Evolutionary conservation across 768 basidiomycete genomes (phyloP), one percentile per base, ranked within the genome.

Genomic region (Saitozyma podzolica): DNA sequence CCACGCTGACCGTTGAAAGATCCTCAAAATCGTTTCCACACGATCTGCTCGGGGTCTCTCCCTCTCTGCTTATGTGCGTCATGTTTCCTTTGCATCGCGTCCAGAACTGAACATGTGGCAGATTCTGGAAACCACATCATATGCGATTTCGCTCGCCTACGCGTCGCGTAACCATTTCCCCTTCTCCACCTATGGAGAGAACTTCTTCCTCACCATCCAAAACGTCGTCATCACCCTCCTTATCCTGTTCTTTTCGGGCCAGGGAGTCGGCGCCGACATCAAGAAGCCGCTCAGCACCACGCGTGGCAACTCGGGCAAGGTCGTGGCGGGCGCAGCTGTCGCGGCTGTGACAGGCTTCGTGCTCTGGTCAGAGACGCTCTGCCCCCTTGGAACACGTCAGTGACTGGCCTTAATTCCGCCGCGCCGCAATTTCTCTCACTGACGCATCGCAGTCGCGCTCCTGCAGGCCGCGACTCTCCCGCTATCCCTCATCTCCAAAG

Each of bases 151-250:
- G 0, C 85, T 93, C 37, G 86, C 87, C 10, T 99, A 98, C 80
- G 89, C 93, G 2, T 86, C 86, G 70, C 84, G 92, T 20, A 89
- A 91, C 73, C 79, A 83, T 20, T 97, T 94, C 80, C 92, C 96
- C 0, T 96, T 97, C 83, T 92, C 91, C 17, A 97, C 96, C 0
- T 99, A 97, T 63, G 96, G 96, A 73, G 96, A 99, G 80, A 97
- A 95, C 82, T 78, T 93, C 60, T 97, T 97, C 86, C 84, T 98
- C 54, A 87, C 91, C 40, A 73, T 92, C 62, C 92, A 95, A 80
- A 92, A 95, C 82, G 83, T 88, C 69, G 64, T 90, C 81, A 92
- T 97, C 77, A 92, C 91, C 14, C 83, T 92, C 73, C 86, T 94
- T 69, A 95, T 95, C 79, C 84, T 93, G 54, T 81, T 82, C 78